Conservation (phyloP, 768 basidiomycete genomes). For the Dacryopinax spathularia region DNA sequence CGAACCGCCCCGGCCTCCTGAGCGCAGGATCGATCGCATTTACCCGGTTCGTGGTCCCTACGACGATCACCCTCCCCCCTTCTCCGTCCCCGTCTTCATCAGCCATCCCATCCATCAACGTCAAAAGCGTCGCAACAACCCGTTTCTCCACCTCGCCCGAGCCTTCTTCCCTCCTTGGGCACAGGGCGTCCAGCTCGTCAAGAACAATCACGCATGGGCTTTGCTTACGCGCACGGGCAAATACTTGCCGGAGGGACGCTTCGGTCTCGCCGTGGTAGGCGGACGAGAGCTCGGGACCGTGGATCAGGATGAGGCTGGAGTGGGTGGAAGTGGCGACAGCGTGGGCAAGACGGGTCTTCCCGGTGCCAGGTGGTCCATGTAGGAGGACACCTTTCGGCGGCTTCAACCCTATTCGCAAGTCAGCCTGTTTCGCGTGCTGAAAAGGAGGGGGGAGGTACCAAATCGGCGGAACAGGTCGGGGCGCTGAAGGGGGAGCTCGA, state of each 20-base stretch:
- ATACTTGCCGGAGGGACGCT: constrained; percentile 74
- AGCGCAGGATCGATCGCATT: constrained; percentile 93
- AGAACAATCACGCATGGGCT: constrained; percentile 88
- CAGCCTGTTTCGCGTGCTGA: background rate
- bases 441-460: constrained; percentile 36
- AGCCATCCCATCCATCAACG: constrained; percentile 82
- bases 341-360: constrained; percentile 91
- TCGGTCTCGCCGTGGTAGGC: constrained; percentile 98
- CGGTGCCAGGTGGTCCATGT: constrained; percentile 92
- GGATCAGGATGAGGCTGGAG: constrained; percentile 81
- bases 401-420: constrained; percentile 49
- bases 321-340: constrained; percentile 80
- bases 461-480: constrained; percentile 70
- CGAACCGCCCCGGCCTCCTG: constrained; percentile 78
- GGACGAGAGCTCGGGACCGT: constrained; percentile 87
- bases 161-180: constrained; percentile 77
- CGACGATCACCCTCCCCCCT: constrained; percentile 61
- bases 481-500: constrained; percentile 73
- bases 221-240: constrained; percentile 62
- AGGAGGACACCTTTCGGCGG: constrained; percentile 92
- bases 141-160: constrained; percentile 93
- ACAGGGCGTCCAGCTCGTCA: constrained; percentile 92
- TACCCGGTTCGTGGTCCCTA: constrained; percentile 90
- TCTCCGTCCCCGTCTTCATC: constrained; percentile 29
- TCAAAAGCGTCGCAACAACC: constrained; percentile 87